A percentile compares a stretch with the other conserved stretches of the same genome.
Evolutionary conservation across 768 basidiomycete genomes (phyloP).

Genomic region (Tricholomella constricta): DNA sequence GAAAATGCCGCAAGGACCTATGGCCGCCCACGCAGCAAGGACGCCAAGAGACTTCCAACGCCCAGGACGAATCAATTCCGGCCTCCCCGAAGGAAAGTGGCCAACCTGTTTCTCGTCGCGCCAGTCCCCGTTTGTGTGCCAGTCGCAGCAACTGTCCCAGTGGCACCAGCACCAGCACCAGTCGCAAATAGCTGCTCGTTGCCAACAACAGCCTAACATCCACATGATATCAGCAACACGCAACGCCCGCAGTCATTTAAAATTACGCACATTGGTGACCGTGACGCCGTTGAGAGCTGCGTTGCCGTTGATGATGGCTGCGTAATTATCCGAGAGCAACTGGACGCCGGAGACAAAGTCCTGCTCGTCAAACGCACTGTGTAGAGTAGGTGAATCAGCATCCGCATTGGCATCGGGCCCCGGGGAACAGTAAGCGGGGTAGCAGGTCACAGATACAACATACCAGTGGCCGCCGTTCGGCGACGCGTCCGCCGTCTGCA

Average conservation of each 20-base stretch:
- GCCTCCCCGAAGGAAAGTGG: background rate
- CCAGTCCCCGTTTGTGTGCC: background rate
- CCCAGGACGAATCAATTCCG: background rate
- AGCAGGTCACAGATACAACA: background rate
- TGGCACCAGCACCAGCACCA: background rate
- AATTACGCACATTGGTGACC: slow-evolving; percentile 24
- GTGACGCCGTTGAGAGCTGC: too few relatives aligned
- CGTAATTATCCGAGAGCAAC: slow-evolving; percentile 27
- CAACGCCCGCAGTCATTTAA: background rate
- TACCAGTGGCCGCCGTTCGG: slow-evolving; percentile 27
- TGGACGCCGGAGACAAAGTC: slow-evolving; percentile 29
- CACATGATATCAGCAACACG: background rate
- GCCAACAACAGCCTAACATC: slow-evolving; percentile 22
- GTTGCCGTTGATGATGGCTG: slow-evolving; percentile 16
- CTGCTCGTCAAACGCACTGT: slow-evolving; percentile 28
- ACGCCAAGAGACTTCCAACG: background rate
- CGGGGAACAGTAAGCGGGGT: background rate
- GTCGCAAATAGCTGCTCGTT: slow-evolving; percentile 22
- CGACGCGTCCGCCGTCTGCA: slow-evolving; percentile 29
- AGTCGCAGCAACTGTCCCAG: background rate
- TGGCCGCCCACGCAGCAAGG: too few relatives aligned
- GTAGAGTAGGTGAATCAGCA: background rate
- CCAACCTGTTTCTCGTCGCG: background rate
- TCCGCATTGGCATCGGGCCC: background rate
- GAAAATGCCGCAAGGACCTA: background rate